Conservation (phyloP, 257 asterid species). For the Jacaranda mimosifolia region DNA sequence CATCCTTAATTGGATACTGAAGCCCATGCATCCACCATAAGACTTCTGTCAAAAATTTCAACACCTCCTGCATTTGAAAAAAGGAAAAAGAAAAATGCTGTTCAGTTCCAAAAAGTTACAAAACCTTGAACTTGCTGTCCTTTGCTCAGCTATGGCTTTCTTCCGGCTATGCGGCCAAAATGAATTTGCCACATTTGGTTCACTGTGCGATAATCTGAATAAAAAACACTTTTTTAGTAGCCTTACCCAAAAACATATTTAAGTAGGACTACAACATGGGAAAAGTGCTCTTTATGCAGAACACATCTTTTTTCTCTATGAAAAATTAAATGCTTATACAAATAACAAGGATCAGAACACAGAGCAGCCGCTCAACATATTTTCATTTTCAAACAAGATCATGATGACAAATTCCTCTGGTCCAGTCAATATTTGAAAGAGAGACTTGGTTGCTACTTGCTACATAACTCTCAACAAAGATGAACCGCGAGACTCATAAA, state of each 20-base stretch:
- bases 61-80: slow-evolving; percentile 24
- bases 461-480: slow-evolving; percentile 29
- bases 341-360: slow-evolving; percentile 28
- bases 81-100: neutral
- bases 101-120: slow-evolving; percentile 31
- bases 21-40: neutral
- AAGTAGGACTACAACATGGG: slow-evolving; percentile 12
- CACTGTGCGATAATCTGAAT: slow-evolving; percentile 75
- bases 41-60: slow-evolving; percentile 8
- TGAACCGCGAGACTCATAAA: slow-evolving; percentile 27
- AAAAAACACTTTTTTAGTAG: slow-evolving; percentile 34
- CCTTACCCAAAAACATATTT: slow-evolving; percentile 14
- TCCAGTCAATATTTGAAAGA: slow-evolving; percentile 21
- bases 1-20: slow-evolving; percentile 27
- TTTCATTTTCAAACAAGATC: slow-evolving; percentile 26
- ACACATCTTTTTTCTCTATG: slow-evolving; percentile 13
- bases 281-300: neutral
- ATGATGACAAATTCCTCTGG: neutral
- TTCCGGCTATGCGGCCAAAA: slow-evolving; percentile 77
- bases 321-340: slow-evolving; percentile 16
- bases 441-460: neutral
- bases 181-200: slow-evolving; percentile 73
- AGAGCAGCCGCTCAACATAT: slow-evolving; percentile 4
- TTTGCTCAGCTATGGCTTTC: slow-evolving; percentile 73
- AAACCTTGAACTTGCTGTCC: slow-evolving; percentile 79